Evolutionary conservation across 2,329 filamentous ascomycete species (phyloP).

Genomic region (Fusarium concolor): DNA sequence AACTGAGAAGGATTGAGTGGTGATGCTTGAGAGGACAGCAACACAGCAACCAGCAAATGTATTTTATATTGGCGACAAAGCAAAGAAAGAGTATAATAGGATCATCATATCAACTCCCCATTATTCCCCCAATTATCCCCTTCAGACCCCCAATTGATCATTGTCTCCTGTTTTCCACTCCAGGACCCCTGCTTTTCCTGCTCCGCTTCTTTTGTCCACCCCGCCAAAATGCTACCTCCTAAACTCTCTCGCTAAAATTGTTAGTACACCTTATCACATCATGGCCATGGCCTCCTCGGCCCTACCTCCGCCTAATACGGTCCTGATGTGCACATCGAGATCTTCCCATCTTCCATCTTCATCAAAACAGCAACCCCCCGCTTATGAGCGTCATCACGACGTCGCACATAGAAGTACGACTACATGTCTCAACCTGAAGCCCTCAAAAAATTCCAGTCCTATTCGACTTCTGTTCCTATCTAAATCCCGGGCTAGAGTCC

Average conservation of each 20-base stretch:
- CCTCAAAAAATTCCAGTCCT: constrained; percentile 16
- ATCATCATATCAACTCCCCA: neutral
- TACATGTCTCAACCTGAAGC: constrained; percentile 28
- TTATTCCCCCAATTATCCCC: neutral
- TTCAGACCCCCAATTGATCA: constrained; percentile 17
- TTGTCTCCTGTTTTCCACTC: neutral
- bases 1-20: neutral
- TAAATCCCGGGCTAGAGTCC: constrained; percentile 3
- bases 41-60: neutral
- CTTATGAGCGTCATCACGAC: constrained; percentile 38
- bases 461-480: constrained; percentile 10
- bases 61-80: neutral
- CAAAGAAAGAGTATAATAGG: neutral
- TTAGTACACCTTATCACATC: constrained; percentile 33
- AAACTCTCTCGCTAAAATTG: constrained; percentile 25
- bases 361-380: constrained; percentile 19
- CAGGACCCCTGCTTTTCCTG: constrained; percentile 20
- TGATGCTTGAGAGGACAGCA: neutral
- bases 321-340: constrained; percentile 38
- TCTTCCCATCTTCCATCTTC: constrained; percentile 23
- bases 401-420: constrained; percentile 22
- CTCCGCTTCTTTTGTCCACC: constrained; percentile 41
- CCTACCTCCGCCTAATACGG: constrained; percentile 22
- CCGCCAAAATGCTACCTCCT: constrained; percentile 29
- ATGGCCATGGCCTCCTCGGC: constrained; percentile 21